Evolutionary conservation across 208 protist genomes (phyloP).

Genomic region (Leishmania martiniquensis): DNA sequence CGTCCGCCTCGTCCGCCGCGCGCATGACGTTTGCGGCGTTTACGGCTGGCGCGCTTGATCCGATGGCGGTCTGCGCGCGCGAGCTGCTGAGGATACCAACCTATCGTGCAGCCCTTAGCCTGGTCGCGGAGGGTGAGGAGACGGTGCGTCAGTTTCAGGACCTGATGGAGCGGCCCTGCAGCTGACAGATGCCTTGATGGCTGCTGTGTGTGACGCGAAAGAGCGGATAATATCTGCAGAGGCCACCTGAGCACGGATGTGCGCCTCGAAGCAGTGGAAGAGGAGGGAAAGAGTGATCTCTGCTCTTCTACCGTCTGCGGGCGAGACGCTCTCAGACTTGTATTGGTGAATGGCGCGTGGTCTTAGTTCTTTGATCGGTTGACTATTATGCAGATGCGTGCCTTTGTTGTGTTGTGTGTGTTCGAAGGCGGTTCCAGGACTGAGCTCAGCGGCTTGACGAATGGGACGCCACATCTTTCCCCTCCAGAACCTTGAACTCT

Average conservation of each 20-base stretch:
- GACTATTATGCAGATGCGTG: not conserved
- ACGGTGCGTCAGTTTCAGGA: slow-evolving; percentile 18
- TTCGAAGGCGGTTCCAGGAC: not conserved
- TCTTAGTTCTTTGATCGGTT: not conserved
- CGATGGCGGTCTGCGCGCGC: slow-evolving; percentile 47
- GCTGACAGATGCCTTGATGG: not conserved
- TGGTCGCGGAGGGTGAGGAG: slow-evolving; percentile 13
- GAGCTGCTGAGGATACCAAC: slow-evolving; percentile 43
- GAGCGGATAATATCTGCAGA: not conserved
- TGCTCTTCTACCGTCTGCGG: not conserved
- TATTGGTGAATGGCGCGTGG: not conserved
- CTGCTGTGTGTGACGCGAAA: not conserved
- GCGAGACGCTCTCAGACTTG: not conserved
- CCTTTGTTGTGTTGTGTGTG: not conserved
- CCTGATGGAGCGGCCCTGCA: not conserved
- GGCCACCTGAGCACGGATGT: not conserved
- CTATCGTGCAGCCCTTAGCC: slow-evolving; percentile 5
- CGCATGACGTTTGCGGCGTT: slow-evolving; percentile 30
- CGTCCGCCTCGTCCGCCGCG: not conserved
- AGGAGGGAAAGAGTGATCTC: not conserved
- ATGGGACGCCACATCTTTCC: not conserved
- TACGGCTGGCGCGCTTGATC: slow-evolving; percentile 76
- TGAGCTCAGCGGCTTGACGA: not conserved
- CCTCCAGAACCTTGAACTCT: too few species aligned
- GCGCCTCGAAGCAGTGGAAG: not conserved